A percentile compares a stretch with the other conserved stretches of the same genome.
phyloP scores from a whole-genome alignment of 768 basidiomycete genomes.

The Lactarius vividus region DNA sequence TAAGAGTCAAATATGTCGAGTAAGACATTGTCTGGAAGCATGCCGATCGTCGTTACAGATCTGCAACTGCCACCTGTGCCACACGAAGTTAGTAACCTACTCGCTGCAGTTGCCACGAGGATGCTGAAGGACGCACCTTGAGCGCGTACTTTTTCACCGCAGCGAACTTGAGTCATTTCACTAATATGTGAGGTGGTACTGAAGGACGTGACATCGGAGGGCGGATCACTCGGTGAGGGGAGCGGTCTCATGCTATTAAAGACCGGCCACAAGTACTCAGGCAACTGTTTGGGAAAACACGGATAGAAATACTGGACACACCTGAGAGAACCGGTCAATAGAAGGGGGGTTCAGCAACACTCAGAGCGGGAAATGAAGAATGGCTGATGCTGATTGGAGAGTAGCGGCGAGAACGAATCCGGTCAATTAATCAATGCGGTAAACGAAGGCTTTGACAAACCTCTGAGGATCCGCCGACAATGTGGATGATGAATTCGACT shows the following conservation, averaged over 20 bases:
- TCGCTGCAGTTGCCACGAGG: too few relatives aligned
- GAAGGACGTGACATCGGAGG: not conserved
- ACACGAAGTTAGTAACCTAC: too few relatives aligned
- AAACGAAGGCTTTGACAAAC: conserved; percentile 33
- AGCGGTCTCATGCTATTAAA: not conserved
- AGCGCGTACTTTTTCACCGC: not conserved
- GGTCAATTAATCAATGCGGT: not conserved
- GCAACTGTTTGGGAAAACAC: conserved; percentile 45
- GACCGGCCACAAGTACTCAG: not conserved
- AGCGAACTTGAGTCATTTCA: not conserved
- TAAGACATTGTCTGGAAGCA: not conserved
- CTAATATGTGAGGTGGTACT: not conserved
- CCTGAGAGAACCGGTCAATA: not conserved
- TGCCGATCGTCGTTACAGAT: too few relatives aligned
- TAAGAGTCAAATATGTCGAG: not conserved
- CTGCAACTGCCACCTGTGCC: too few relatives aligned
- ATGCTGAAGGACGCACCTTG: not conserved
- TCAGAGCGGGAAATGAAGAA: conserved; percentile 56
- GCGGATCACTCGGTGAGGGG: not conserved
- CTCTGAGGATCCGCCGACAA: not conserved
- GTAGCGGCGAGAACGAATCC: conserved; percentile 43
- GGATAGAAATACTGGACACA: conserved; percentile 22
- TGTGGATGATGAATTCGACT: not conserved
- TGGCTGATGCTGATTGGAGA: conserved; percentile 58
- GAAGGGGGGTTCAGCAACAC: not conserved